Base-by-base conservation (phyloP, 208 protist species). In the Vickermania spadyakhi region DNA sequence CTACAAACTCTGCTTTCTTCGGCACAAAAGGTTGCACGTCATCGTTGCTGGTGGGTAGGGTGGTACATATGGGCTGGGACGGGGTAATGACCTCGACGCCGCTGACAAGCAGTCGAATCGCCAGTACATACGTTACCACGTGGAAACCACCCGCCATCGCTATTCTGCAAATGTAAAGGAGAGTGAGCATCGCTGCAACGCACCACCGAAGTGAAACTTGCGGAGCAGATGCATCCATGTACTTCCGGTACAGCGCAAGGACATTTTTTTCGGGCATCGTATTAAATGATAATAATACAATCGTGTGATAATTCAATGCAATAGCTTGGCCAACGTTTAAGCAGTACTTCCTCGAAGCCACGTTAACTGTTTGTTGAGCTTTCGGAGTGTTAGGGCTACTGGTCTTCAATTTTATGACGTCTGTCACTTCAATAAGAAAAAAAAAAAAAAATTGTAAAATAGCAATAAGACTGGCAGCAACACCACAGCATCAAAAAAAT, bases 61-160 rank as follows among this genome's bases (percentile, higher is more conserved):
- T 93, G 21, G 98, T 96, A 13, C 84, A 75, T 26, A 93, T 67
- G 11, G 36, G 11, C 36, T 45, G 11, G 11, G 36, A 45, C 1
- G 98, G 98, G 1, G 96, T 97, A 29, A 99, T 72, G 57, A 99
- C 97, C 54, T 89, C 61, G 63, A 99, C 84, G n/a, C 96, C 67
- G 7, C 98, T 64, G 64, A 98, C 98, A 23, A 99, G 77, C 22
- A 98, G 49, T 59, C 98, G 98, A 56, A 99, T 99, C 50, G 84
- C 91, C 14, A 99, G 73, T 21, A 73, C 98, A 56, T 99, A 99
- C 1, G 95, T 93, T 51, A 99, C 79, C 28, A 99, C 91, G 71
- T 98, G 98, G 71, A 93, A 98, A 22, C 96, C 95, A 27, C 84
- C 73, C 30, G 64, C 70, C 26, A 60, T 73, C 22, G 84, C 64